A percentile compares a stretch with the other conserved stretches of the same genome.
Evolutionary conservation across 1,284 basidiomycete genomes (phyloP).

Genomic region (Flammula alnicola): DNA sequence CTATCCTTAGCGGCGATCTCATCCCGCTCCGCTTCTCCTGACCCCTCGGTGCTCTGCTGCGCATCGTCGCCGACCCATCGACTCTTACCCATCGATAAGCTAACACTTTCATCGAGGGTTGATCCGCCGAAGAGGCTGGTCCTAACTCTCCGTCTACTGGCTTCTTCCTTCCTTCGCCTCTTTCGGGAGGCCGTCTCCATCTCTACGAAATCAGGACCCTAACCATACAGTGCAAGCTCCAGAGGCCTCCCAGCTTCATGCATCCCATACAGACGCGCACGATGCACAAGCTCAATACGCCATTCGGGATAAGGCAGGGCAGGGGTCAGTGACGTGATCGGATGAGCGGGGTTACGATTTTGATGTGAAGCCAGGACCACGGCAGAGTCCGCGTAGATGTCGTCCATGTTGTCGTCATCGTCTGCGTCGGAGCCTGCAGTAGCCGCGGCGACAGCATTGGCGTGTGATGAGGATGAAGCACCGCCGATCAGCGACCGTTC

Average conservation of each 20-base stretch:
- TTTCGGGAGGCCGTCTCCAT: conserved; percentile 6
- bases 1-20: conserved; percentile 4
- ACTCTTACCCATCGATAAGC: neutral
- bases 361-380: too few relatives aligned
- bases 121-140: neutral
- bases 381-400: neutral
- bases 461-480: neutral
- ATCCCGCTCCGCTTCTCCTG: neutral
- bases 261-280: conserved; percentile 58
- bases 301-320: conserved; percentile 66
- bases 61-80: neutral
- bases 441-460: too few relatives aligned
- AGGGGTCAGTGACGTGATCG: conserved; percentile 29
- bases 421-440: neutral
- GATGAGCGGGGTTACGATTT: conserved; percentile 1
- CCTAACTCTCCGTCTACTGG: conserved; percentile 1
- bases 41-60: conserved; percentile 2
- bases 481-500: neutral
- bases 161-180: conserved; percentile 5
- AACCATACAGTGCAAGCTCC: conserved; percentile 45
- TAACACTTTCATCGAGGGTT: neutral
- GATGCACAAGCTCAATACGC: conserved; percentile 51
- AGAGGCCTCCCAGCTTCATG: conserved; percentile 57
- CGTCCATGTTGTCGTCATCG: conserved; percentile 2
- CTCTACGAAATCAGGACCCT: conserved; percentile 4